Evolutionary conservation across 129 eudicot species (phyloP), one percentile per base, ranked within the genome.

Genomic region (Solidago caesia): DNA sequence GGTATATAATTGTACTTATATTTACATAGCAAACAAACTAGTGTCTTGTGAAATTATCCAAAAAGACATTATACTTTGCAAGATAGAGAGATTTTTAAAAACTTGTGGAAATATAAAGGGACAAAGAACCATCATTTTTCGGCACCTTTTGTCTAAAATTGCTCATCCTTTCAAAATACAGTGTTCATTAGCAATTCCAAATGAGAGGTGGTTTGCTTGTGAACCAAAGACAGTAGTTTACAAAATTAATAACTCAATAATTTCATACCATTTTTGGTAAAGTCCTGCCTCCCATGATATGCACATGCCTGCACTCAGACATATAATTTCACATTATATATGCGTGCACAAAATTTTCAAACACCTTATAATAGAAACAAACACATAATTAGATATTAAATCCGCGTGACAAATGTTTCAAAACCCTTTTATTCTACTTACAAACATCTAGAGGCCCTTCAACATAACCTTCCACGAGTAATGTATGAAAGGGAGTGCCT

Each of bases 391-490:
- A 33, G 39, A 33, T 33, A 57, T 7, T 47, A 29, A 44, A 53
- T 49, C 3, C n/a, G 1, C 52, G 27, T 13, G 12, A 65, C 55
- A 76, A 68, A 77, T 16, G 45, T 12, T 10, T 61, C 59, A 59
- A 78, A 51, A 39, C 33, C 42, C 33, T 69, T 59, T 9, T 43
- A 46, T 25, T 58, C 15, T 46, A 84, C 99, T 87, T 85, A 91
- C 97, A 94, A 87, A 87, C 85, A 83, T 94, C 99, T 29, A 88
- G 25, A 2, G 99, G 97, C 51, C 96, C 97, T 44, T 90, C 96
- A 53, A 88, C 78, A 61, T 94, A 94, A 77, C 99, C 99, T 87
- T 94, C 99, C 68, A 70, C 93, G 5, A 94, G 93, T 68, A 94
- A 81, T 64, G 91, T 75, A 75, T 94, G 99, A 81, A 80, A 88